Evolutionary conservation across 1,284 basidiomycete species (phyloP), one percentile per base, ranked within the genome.

Genomic region (Blastosporella zonata): DNA sequence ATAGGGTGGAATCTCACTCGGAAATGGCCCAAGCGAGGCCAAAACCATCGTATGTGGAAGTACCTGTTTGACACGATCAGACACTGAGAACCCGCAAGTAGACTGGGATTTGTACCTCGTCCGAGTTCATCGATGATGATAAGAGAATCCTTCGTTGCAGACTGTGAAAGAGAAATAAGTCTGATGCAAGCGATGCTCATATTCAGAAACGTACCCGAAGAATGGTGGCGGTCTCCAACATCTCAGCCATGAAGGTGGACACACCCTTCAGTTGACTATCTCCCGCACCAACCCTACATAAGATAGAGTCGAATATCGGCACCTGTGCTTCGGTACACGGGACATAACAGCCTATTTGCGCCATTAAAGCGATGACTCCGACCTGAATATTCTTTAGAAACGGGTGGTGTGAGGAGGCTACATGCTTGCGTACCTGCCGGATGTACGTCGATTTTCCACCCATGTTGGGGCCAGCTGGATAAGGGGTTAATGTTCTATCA

Each of bases 191-290:
- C 5, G n/a, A 3, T 28, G 13, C 36, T 22, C 18, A 13, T 15
- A 6, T 4, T 4, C 2, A 28, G 6, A 49, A 4, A 68, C 81
- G 27, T 46, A 93, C 91, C 61, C 90, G 82, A 39, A 99, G 78
- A 60, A 99, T 99, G 0, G 93, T 94, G 0, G 97, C 95, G 0
- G 95, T 99, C 67, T 96, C 93, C 9, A 96, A 76, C 97, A 99
- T 99, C 71, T 99, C 97, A 2, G 95, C 94, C 96, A 99, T 99
- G 66, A 99, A 99, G 0, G 97, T 99, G 23, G 93, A 97, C 2
- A 99, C 92, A 13, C 96, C 97, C 67, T 98, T 98, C 36, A 98
- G 73, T 66, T 98, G 95, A 66, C 90, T 95, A 65, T 99, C 97
- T 0, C 97, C 97, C 0, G 97, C 97, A 6, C 97, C 97, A 1